phyloP scores from a whole-genome alignment of 495 filamentous ascomycete genomes.

The Aspergillus bertholletiae region DNA sequence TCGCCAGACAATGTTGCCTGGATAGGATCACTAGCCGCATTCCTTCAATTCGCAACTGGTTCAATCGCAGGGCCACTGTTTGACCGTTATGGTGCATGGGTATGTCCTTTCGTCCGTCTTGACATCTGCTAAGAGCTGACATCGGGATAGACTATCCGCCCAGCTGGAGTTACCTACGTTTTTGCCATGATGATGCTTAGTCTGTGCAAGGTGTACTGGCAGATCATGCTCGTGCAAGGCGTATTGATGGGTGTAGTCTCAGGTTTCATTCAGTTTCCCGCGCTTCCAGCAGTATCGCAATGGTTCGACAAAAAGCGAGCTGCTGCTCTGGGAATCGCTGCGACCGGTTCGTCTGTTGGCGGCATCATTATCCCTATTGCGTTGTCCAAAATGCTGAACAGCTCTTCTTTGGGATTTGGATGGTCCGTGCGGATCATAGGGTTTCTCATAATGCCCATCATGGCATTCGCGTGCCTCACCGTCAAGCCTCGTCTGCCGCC shows the following conservation, averaged over 20 bases:
- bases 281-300: constrained; percentile 23
- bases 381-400: constrained; percentile 16
- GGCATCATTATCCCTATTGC: constrained; percentile 31
- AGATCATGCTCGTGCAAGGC: constrained; percentile 25
- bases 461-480: constrained; percentile 33
- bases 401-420: constrained; percentile 35
- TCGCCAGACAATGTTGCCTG: constrained; percentile 31
- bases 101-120: no score
- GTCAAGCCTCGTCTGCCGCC: constrained; percentile 15
- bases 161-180: constrained; percentile 18
- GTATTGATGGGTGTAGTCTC: constrained; percentile 14
- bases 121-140: no score
- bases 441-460: constrained; percentile 51
- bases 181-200: constrained; percentile 45
- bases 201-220: constrained; percentile 31
- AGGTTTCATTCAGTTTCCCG: constrained; percentile 18
- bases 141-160: no score
- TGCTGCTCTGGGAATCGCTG: constrained; percentile 30
- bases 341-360: constrained; percentile 33
- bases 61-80: constrained; percentile 46
- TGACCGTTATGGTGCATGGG: constrained; percentile 49
- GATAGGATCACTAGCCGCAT: constrained; percentile 52
- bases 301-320: constrained; percentile 35
- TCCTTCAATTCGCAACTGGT: constrained; percentile 46
- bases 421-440: constrained; percentile 64